A percentile compares a stretch with the other conserved stretches of the same genome.
phyloP scores from a whole-genome alignment of 805 yeast genomes.

The Cyberlindnera xishuangbannaensis region DNA sequence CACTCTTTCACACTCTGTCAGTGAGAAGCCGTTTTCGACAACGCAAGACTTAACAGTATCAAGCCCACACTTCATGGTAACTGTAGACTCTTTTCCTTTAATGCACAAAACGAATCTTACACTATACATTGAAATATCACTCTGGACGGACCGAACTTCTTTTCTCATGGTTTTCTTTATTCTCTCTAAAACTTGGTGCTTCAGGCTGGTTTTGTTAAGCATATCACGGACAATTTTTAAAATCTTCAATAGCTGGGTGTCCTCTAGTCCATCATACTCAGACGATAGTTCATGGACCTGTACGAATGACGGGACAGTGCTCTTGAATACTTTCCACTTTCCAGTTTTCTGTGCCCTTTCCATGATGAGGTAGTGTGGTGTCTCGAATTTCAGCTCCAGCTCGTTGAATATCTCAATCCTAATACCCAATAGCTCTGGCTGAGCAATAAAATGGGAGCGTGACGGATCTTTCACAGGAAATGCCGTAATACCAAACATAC shows the following conservation, averaged over 20 bases:
- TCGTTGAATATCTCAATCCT: constrained; percentile 34
- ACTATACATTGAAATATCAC: constrained; percentile 17
- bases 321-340: constrained; percentile 31
- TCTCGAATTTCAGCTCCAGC: constrained; percentile 23
- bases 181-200: constrained; percentile 19
- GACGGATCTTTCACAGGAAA: constrained; percentile 35
- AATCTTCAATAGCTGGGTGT: constrained; percentile 11
- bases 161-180: constrained; percentile 3
- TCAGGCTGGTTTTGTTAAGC: constrained; percentile 14
- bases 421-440: constrained; percentile 29
- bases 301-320: constrained; percentile 30
- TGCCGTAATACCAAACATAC: constrained; percentile 35
- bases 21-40: constrained; percentile 8
- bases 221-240: constrained; percentile 10
- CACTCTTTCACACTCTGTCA: constrained; percentile 12
- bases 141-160: constrained; percentile 15
- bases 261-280: constrained; percentile 17
- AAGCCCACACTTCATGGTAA: constrained; percentile 13
- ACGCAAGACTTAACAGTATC: constrained; percentile 14
- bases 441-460: constrained; percentile 15
- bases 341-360: constrained; percentile 24
- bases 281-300: constrained; percentile 14
- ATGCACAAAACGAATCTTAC: constrained; percentile 15
- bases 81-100: constrained; percentile 7
- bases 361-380: constrained; percentile 31